Evolutionary conservation across 805 yeast species (phyloP).

Genomic region (Wickerhamomyces hampshirensis): DNA sequence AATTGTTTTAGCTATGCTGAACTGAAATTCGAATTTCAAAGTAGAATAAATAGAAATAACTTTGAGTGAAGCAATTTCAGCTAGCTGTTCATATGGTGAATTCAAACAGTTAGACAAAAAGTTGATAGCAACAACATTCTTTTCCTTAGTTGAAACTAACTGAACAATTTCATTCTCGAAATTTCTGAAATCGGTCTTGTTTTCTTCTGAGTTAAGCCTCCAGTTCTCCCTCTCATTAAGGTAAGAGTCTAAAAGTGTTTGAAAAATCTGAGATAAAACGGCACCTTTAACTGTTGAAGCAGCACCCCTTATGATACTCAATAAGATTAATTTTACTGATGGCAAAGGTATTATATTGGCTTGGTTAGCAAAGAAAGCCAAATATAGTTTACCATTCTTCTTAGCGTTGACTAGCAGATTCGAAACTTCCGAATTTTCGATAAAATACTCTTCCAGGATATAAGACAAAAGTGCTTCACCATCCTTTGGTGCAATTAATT

Average conservation of each 20-base stretch:
- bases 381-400: constrained; percentile 50
- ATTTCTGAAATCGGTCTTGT: constrained; percentile 44
- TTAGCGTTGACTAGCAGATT: constrained; percentile 39
- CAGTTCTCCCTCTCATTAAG: constrained; percentile 40
- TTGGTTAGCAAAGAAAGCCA: constrained; percentile 69
- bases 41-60: constrained; percentile 50
- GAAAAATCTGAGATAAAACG: constrained; percentile 45
- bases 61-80: constrained; percentile 46
- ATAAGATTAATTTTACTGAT: constrained; percentile 47
- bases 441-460: constrained; percentile 39
- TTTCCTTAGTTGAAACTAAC: constrained; percentile 61
- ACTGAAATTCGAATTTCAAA: constrained; percentile 53
- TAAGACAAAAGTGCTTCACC: constrained; percentile 39
- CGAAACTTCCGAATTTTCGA: constrained; percentile 47
- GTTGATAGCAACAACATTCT: constrained; percentile 47
- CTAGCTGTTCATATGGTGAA: constrained; percentile 37
- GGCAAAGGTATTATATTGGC: constrained; percentile 49
- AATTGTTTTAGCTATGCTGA: constrained; percentile 53
- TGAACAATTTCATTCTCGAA: constrained; percentile 57
- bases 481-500: constrained; percentile 63
- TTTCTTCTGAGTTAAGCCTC: constrained; percentile 38
- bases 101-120: constrained; percentile 55
- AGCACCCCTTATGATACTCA: constrained; percentile 40
- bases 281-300: constrained; percentile 33
- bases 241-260: constrained; percentile 41